A percentile compares a stretch with the other conserved stretches of the same genome.
These are phyloP conservation scores for Saccharomycopsis microspora DNA, from an alignment of 805 yeast genomes.

Conservation along the genomic window DNA sequence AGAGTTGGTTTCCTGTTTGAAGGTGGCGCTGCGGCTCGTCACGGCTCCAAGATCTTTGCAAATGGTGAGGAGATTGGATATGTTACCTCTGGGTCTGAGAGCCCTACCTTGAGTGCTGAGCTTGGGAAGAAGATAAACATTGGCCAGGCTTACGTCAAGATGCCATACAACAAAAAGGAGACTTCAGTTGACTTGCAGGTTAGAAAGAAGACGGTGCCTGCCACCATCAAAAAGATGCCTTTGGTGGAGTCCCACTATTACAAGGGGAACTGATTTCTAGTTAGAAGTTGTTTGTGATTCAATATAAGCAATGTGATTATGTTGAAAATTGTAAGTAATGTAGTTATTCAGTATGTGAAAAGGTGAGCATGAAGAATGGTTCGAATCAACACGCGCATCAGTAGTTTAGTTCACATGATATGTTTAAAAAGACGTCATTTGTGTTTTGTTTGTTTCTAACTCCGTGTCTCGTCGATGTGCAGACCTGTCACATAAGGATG, in stretches of 20 bases:
- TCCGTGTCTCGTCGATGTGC: no score
- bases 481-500: no score
- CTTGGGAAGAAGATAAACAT: conserved; percentile 42
- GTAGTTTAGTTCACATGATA: no score
- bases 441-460: no score
- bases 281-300: no score
- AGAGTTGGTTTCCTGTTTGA: conserved; percentile 65
- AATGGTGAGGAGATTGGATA: conserved; percentile 32
- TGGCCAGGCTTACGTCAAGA: conserved; percentile 82
- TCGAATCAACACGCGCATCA: no score
- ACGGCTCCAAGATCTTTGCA: conserved; percentile 54
- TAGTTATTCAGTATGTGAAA: no score
- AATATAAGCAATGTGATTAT: no score
- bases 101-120: conserved; percentile 56
- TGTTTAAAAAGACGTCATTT: no score
- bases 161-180: conserved; percentile 62
- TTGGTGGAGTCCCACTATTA: conserved; percentile 69
- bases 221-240: conserved; percentile 72
- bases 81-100: conserved; percentile 51
- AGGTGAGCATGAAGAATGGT: no score
- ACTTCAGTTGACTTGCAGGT: conserved; percentile 63
- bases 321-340: no score
- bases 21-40: conserved; percentile 90
- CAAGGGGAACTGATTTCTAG: conserved; percentile 23
- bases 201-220: conserved; percentile 75